A percentile compares a stretch with the other conserved stretches of the same genome.
Evolutionary conservation across 768 basidiomycete species (phyloP).

Genomic region (Suillus brevipes): DNA sequence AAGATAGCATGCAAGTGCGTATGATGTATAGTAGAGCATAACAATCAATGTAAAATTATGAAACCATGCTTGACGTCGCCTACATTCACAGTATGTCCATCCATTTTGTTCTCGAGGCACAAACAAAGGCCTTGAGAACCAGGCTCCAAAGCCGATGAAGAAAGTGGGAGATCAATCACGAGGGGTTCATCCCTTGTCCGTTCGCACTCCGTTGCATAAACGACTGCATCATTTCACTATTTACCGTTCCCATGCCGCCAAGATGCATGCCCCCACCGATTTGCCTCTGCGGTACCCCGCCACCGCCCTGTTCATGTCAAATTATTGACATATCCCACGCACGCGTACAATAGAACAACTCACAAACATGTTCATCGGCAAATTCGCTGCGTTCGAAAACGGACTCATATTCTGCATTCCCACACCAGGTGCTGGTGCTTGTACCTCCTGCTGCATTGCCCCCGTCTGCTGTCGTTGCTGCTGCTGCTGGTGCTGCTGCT

Average conservation of each 20-base stretch:
- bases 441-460: slow-evolving; percentile 1
- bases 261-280: slow-evolving; percentile 25
- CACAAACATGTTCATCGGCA: slow-evolving; percentile 22
- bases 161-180: slow-evolving; percentile 10
- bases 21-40: slow-evolving; percentile 4
- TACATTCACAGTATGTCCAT: not conserved
- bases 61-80: not conserved
- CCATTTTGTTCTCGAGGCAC: not conserved
- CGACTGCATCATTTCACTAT: slow-evolving; percentile 45
- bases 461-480: slow-evolving; percentile 12
- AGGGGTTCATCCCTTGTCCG: slow-evolving; percentile 23
- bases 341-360: not conserved
- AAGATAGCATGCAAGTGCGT: not conserved
- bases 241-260: slow-evolving; percentile 27
- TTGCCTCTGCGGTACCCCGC: slow-evolving; percentile 10
- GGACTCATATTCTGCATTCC: slow-evolving; percentile 13
- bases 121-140: not conserved
- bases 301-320: slow-evolving; percentile 15
- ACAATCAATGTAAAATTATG: not conserved
- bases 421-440: slow-evolving; percentile 2
- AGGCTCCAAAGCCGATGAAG: not conserved
- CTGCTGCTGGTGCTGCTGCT: slow-evolving; percentile 31
- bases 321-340: slow-evolving; percentile 3
- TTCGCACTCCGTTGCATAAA: slow-evolving; percentile 44
- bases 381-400: slow-evolving; percentile 8